Percentiles rank a stretch among this genome's conserved stretches.
These are phyloP conservation scores for Colletotrichum gigasporum DNA, from an alignment of 2,329 filamentous ascomycete genomes.

Conservation along the genomic window DNA sequence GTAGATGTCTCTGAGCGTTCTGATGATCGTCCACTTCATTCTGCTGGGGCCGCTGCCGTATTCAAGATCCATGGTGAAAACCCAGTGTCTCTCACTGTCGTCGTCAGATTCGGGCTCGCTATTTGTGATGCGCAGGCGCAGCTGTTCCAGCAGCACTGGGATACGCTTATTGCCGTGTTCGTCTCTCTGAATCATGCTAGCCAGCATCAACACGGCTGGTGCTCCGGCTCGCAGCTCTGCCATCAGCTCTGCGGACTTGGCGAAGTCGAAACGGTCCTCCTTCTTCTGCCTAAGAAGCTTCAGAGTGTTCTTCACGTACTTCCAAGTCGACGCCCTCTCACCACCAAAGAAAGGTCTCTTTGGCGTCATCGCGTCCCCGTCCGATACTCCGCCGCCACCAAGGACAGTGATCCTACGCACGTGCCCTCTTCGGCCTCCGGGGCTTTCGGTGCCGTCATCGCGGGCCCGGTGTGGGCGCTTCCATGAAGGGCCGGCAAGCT, in stretches of 20 bases:
- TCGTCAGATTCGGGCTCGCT: constrained; percentile 75
- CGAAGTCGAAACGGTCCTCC: constrained; percentile 89
- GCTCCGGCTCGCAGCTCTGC: constrained; percentile 93
- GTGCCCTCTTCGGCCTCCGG: constrained; percentile 67
- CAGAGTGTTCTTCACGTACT: constrained; percentile 88
- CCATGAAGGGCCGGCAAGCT: constrained; percentile 64
- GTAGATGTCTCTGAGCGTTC: constrained; percentile 88
- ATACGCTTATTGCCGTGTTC: constrained; percentile 96
- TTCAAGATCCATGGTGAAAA: constrained; percentile 92
- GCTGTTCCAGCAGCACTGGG: constrained; percentile 91
- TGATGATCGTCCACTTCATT: constrained; percentile 95
- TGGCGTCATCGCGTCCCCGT: constrained; percentile 67
- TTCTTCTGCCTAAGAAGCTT: constrained; percentile 83
- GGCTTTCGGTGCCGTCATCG: constrained; percentile 59
- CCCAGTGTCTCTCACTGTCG: constrained; percentile 75
- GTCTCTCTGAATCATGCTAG: constrained; percentile 97
- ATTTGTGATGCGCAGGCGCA: constrained; percentile 88
- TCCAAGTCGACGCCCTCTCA: constrained; percentile 83
- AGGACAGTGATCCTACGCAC: constrained; percentile 73
- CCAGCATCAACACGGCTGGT: constrained; percentile 91
- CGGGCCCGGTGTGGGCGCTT: constrained; percentile 51
- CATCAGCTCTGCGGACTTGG: constrained; percentile 96
- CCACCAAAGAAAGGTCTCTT: constrained; percentile 66
- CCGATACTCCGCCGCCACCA: constrained; percentile 71
- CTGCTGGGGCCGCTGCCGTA: constrained; percentile 95